A percentile compares a stretch with the other conserved stretches of the same genome.
Conservation (phyloP, 2,329 filamentous ascomycete genomes). For the Diplodia mutila region DNA sequence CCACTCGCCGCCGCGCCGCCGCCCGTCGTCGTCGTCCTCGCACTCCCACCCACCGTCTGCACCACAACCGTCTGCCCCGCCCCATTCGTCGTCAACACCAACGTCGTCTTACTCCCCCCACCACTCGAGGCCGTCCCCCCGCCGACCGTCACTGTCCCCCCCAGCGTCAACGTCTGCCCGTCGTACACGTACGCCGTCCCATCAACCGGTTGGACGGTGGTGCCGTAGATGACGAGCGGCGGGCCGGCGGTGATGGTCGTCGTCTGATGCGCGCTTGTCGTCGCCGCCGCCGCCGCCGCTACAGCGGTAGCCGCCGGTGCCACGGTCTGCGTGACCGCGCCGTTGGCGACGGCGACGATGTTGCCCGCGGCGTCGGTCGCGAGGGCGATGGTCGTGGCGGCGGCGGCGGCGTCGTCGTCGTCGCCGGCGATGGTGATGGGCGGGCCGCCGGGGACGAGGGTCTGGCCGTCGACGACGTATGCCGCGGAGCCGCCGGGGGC, state of each 20-base stretch:
- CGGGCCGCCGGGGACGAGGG: background rate
- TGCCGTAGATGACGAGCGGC: background rate
- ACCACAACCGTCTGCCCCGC: conserved; percentile 19
- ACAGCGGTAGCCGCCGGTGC: background rate
- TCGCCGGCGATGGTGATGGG: background rate
- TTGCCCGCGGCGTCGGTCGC: background rate
- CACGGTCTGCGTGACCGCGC: background rate
- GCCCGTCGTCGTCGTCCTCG: background rate
- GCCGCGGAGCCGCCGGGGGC: background rate
- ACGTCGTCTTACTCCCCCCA: background rate
- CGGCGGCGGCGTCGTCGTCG: no score
- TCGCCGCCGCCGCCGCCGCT: background rate
- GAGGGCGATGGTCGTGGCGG: background rate
- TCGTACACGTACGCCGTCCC: conserved; percentile 3
- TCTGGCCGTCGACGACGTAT: background rate
- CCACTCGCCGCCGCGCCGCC: background rate
- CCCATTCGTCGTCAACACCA: conserved; percentile 19
- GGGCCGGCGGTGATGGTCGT: background rate
- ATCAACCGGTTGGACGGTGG: background rate
- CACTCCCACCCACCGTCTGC: background rate
- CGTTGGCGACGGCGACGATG: background rate
- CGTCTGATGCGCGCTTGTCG: no score
- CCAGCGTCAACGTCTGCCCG: conserved; percentile 2
- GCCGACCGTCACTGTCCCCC: conserved; percentile 2
- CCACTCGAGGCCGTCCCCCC: background rate